Percentiles rank a stretch among this genome's conserved stretches.
Conservation (phyloP, 2,329 filamentous ascomycete genomes). For the Penicillium crustosum region DNA sequence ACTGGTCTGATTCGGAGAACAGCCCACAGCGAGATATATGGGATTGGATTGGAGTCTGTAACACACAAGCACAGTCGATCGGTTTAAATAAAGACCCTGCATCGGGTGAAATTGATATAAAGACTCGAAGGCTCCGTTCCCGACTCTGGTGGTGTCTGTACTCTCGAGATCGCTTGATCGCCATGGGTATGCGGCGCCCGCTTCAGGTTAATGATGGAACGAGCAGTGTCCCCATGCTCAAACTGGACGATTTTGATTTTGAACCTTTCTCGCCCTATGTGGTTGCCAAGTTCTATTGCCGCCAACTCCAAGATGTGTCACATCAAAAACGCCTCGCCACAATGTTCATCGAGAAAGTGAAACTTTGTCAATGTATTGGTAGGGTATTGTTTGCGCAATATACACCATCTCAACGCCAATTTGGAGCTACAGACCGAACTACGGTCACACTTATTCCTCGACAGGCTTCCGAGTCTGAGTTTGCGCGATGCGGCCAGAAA, state of each 20-base stretch:
- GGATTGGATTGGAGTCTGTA: slow-evolving; percentile 92
- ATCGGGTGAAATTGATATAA: slow-evolving; percentile 62
- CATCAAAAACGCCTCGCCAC: slow-evolving; percentile 74
- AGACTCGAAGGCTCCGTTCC: slow-evolving; percentile 74
- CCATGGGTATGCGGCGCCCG: slow-evolving; percentile 82
- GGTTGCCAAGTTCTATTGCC: slow-evolving; percentile 64
- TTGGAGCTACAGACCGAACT: slow-evolving; percentile 64
- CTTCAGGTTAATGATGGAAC: slow-evolving; percentile 87
- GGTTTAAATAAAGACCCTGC: slow-evolving; percentile 73
- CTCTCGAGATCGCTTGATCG: slow-evolving; percentile 85
- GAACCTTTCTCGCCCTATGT: slow-evolving; percentile 64
- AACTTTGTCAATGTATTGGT: slow-evolving; percentile 81
- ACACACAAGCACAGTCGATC: slow-evolving; percentile 82
- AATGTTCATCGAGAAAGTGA: slow-evolving; percentile 86
- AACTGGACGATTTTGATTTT: slow-evolving; percentile 75
- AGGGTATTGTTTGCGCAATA: slow-evolving; percentile 85
- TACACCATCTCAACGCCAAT: slow-evolving; percentile 76
- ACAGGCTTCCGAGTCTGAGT: slow-evolving; percentile 73
- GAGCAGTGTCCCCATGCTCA: slow-evolving; percentile 86
- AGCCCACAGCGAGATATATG: slow-evolving; percentile 84
- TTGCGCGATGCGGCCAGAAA: slow-evolving; percentile 72
- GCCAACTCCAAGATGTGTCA: slow-evolving; percentile 64
- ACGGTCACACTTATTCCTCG: slow-evolving; percentile 83
- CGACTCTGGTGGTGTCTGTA: slow-evolving; percentile 94
- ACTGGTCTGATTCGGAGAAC: slow-evolving; percentile 90